These are phyloP conservation scores for Cyclospora cayetanensis DNA, from an alignment of 169 alveolate species.

Conservation along the genomic window DNA sequence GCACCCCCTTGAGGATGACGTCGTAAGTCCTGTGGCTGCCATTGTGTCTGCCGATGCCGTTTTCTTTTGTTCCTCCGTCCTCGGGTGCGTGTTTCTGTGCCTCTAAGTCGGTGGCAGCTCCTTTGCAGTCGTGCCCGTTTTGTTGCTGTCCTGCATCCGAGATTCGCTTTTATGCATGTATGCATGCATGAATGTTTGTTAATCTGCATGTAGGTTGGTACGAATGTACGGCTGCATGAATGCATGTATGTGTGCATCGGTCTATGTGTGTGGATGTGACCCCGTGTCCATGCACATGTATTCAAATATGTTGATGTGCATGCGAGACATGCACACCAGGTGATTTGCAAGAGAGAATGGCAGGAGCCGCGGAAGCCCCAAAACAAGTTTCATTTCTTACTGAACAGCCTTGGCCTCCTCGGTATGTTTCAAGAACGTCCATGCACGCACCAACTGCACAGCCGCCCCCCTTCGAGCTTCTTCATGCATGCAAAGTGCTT, in stretches of 20 bases:
- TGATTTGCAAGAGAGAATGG: background rate
- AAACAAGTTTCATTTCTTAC: background rate
- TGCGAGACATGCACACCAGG: background rate
- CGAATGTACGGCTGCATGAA: background rate
- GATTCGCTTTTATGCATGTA: background rate
- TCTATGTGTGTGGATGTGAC: background rate
- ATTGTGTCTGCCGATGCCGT: background rate
- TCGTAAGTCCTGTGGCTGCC: slow-evolving; percentile 47
- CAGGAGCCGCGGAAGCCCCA: background rate
- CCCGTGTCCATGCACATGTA: background rate
- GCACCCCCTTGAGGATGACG: slow-evolving; percentile 80
- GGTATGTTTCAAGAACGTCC: background rate
- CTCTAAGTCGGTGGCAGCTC: background rate
- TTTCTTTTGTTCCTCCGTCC: background rate
- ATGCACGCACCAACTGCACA: background rate
- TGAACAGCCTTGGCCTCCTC: background rate
- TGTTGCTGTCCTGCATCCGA: background rate
- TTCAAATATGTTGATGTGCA: background rate
- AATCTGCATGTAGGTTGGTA: background rate
- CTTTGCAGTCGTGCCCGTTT: background rate
- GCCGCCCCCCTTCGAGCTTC: background rate
- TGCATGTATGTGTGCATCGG: background rate
- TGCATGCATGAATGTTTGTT: background rate
- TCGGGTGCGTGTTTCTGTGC: background rate
- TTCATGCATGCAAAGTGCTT: background rate